Base-by-base conservation (phyloP, 176 grass and related monocot genomes). In the Oryza australiensis region DNA sequence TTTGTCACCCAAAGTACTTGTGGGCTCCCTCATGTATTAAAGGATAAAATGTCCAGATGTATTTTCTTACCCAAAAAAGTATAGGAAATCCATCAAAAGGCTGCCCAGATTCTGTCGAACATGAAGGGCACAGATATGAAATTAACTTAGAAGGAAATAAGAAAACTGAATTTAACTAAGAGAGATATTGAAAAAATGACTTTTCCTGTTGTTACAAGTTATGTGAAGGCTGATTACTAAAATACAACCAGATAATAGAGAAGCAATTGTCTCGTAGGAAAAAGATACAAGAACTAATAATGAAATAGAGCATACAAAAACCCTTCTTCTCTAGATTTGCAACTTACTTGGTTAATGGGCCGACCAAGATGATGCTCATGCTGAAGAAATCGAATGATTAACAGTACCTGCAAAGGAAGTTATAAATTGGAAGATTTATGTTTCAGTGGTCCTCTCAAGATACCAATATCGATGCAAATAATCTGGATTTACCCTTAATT, bases 1-100 rank as follows among this genome's bases (percentile, higher is more conserved):
- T 9, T 66, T 33, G 55, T 43, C 7, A 57, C 33, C 45, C 43
- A 35, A 63, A 68, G 24, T 73, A 81, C 63, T 37, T 46, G 5
- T 81, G 43, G 20, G 12, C n/a, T 66, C 32, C 26, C 18, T 5
- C 28, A 27, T 20, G 30, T 41, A 35, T 11, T 81, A 82, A 66
- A 85, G 26, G 22, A 55, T 29, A 48, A 79, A 64, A 33, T 76
- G 42, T 82, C 48, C n/a, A 88, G 33, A 81, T 53, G 53, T 66
- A 80, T 70, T 22, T 77, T 22, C 84, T 95, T 83, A 98, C 95
- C 95, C 95, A 86, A 98, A 98, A 34, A 98, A 98, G 87, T 98
- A 98, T 22, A 98, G 78, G 79, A 98, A 98, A 43, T 95, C 92
- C 90, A 98, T 98, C 90, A 98, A 86, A 93, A 98, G 95, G 79